These are phyloP conservation scores for Arachnopeziza araneosa DNA, from an alignment of 2,329 filamentous ascomycete species.

Conservation along the genomic window DNA sequence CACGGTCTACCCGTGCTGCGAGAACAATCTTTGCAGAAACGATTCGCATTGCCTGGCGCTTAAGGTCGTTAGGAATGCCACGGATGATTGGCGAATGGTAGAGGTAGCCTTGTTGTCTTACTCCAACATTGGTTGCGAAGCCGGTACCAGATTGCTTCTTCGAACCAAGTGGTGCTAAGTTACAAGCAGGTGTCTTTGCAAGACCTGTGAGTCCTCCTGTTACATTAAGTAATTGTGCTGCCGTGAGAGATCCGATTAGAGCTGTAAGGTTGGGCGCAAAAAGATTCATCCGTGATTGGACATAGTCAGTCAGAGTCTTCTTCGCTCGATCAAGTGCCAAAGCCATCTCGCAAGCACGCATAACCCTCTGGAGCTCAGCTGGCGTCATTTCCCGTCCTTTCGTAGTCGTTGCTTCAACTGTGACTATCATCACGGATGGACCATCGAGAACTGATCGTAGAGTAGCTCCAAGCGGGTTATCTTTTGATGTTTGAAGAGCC, in stretches of 20 bases:
- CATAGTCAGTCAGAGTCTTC: constrained; percentile 81
- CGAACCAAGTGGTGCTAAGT: constrained; percentile 83
- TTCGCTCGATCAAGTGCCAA: constrained; percentile 85
- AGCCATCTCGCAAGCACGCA: constrained; percentile 79
- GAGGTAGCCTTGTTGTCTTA: constrained; percentile 87
- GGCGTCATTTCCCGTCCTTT: constrained; percentile 71
- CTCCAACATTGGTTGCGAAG: constrained; percentile 85
- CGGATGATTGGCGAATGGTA: constrained; percentile 89
- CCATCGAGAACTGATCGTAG: constrained; percentile 80
- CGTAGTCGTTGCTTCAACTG: constrained; percentile 87
- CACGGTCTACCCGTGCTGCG: constrained; percentile 85
- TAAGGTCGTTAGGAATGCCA: constrained; percentile 77
- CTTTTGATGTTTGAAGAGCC: constrained; percentile 64
- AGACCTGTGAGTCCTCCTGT: constrained; percentile 83
- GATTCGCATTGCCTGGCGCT: constrained; percentile 90
- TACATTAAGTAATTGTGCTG: constrained; percentile 93
- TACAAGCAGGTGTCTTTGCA: constrained; percentile 89
- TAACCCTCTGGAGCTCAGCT: constrained; percentile 68
- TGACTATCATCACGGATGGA: constrained; percentile 90
- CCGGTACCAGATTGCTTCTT: constrained; percentile 77
- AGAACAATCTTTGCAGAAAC: constrained; percentile 89
- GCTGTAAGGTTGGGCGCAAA: constrained; percentile 93
- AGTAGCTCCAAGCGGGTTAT: constrained; percentile 71
- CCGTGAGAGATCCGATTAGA: constrained; percentile 85
- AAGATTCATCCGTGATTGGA: constrained; percentile 92